Evolutionary conservation across 1,139 yeast species (phyloP).

Genomic region (Lizanozyma gosingica): DNA sequence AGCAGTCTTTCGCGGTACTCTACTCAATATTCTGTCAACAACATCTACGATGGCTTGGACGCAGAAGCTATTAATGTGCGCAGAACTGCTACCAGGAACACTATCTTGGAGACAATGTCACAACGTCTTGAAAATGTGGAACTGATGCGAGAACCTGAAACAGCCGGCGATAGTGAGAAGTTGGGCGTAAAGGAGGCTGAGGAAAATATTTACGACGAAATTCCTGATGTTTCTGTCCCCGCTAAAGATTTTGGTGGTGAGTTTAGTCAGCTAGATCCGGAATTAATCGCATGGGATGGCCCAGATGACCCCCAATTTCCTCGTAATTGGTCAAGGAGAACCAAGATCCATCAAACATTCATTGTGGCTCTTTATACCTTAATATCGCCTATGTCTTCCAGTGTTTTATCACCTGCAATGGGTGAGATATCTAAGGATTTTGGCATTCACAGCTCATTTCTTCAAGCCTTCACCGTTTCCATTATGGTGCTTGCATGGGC

Average conservation of each 20-base stretch:
- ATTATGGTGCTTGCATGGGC: conserved; percentile 60
- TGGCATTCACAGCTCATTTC: conserved; percentile 25
- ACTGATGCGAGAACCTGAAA: conserved; percentile 4
- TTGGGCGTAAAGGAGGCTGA: conserved; percentile 3
- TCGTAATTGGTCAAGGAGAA: conserved; percentile 42
- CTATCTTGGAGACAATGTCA: conserved; percentile 29
- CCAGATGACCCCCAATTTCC: conserved; percentile 52
- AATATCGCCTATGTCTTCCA: conserved; percentile 51
- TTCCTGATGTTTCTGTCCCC: conserved; percentile 32
- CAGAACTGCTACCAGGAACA: conserved; percentile 28
- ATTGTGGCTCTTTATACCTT: conserved; percentile 48
- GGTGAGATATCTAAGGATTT: conserved; percentile 34
- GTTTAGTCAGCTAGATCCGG: conserved; percentile 46
- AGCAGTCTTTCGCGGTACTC: not conserved
- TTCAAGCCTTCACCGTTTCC: conserved; percentile 44
- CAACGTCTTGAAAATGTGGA: conserved; percentile 13
- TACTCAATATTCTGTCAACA: not conserved
- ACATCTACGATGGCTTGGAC: not conserved
- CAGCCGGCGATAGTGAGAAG: conserved; percentile 10
- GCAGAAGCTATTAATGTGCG: conserved; percentile 15
- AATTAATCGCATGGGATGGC: conserved; percentile 59
- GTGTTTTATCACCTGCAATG: conserved; percentile 53
- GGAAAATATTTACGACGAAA: conserved; percentile 12
- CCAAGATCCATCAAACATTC: conserved; percentile 35
- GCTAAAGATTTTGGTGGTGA: conserved; percentile 40